Percentiles rank a stretch among this genome's conserved stretches.
Conservation (phyloP, 2,329 filamentous ascomycete genomes). For the Sclerotinia trifoliorum region DNA sequence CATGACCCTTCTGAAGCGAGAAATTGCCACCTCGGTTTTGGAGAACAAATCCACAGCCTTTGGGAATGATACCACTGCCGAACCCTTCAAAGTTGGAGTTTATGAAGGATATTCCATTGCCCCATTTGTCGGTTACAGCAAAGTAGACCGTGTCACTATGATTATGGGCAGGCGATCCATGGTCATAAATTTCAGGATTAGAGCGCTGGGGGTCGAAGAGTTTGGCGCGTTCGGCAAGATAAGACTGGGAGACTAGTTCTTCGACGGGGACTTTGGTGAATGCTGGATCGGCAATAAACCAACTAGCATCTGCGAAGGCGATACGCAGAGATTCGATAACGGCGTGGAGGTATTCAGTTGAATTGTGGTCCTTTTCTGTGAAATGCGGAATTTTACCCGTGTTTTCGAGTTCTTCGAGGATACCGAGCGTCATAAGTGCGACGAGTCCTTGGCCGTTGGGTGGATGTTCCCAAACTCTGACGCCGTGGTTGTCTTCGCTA, state of each 20-base stretch:
- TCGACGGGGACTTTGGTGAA: conserved; percentile 66
- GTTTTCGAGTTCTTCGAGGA: conserved; percentile 81
- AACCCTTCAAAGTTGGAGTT: conserved; percentile 93
- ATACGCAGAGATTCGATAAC: conserved; percentile 86
- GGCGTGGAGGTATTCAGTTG: conserved; percentile 75
- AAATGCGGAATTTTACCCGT: conserved; percentile 73
- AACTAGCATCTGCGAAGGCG: conserved; percentile 83
- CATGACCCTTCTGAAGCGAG: conserved; percentile 66
- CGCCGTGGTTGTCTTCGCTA: conserved; percentile 49
- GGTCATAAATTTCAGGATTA: conserved; percentile 57
- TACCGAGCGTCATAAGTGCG: conserved; percentile 89
- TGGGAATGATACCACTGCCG: conserved; percentile 81
- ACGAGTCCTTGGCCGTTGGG: conserved; percentile 96
- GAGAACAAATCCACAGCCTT: conserved; percentile 84
- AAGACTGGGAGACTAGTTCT: conserved; percentile 67
- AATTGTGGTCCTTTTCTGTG: conserved; percentile 72
- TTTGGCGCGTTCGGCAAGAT: conserved; percentile 68
- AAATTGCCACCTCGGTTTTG: conserved; percentile 94
- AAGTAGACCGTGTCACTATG: conserved; percentile 96
- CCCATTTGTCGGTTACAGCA: conserved; percentile 72
- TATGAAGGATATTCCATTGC: conserved; percentile 94
- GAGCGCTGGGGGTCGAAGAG: conserved; percentile 60
- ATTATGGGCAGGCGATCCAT: conserved; percentile 81
- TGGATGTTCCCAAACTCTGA: conserved; percentile 94
- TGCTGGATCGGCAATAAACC: conserved; percentile 86